These are phyloP conservation scores for Metschnikowia proteae DNA, from an alignment of 805 yeast genomes.

Conservation along the genomic window DNA sequence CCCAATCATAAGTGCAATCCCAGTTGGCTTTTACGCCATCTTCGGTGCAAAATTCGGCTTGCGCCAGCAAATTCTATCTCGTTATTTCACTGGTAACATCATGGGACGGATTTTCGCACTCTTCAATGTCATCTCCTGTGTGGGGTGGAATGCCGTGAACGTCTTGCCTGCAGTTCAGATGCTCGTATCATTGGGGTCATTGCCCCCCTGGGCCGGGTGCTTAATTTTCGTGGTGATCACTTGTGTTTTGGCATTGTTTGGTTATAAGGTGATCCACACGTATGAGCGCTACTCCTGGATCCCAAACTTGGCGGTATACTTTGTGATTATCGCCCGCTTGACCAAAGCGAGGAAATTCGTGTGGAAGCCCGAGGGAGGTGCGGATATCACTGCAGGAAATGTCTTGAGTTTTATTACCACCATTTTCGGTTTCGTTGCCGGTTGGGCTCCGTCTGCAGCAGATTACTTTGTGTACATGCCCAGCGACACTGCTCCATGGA, in stretches of 20 bases:
- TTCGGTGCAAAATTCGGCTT: conserved; percentile 18
- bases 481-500: conserved; percentile 24
- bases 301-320: conserved; percentile 28
- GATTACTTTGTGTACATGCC: conserved; percentile 35
- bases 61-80: conserved; percentile 28
- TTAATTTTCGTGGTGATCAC: conserved; percentile 30
- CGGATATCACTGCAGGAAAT: conserved; percentile 23
- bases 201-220: conserved; percentile 37
- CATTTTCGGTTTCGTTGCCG: conserved; percentile 32
- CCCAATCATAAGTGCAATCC: conserved; percentile 15
- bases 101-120: conserved; percentile 30
- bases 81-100: conserved; percentile 30
- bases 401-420: conserved; percentile 27
- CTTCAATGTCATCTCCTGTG: conserved; percentile 27
- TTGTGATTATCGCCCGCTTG: conserved; percentile 29
- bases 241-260: conserved; percentile 28
- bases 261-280: conserved; percentile 29
- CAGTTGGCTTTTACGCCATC: conserved; percentile 15
- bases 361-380: conserved; percentile 14
- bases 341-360: conserved; percentile 23
- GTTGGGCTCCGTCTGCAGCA: conserved; percentile 34
- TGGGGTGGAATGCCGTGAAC: conserved; percentile 36
- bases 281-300: conserved; percentile 33
- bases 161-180: conserved; percentile 30
- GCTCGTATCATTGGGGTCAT: conserved; percentile 24